Evolutionary conservation across 73 alveolate species (phyloP), one percentile per base, ranked within the genome.

Genomic region (Paramecium tetraurelia): DNA sequence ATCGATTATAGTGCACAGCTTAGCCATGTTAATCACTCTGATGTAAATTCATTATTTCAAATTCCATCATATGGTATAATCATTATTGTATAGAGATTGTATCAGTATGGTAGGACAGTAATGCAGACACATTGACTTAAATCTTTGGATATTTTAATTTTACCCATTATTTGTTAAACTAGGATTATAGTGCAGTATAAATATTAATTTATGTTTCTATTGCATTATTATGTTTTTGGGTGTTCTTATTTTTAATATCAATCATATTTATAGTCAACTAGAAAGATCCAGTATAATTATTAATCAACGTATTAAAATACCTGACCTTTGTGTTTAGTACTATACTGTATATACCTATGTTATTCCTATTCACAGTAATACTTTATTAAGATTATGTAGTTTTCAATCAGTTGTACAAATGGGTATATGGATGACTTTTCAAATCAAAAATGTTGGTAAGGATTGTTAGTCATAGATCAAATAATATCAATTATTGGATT

Each of bases 371-470:
- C 9, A 48, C 75, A 24, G 90, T 80, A 80, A 44, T 18, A 8
- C 4, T 46, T 24, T 21, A 38, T 44, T 6, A 22, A 38, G 14
- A 53, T 18, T 4, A 46, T 20, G 4, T 80, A 80, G 90, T 27
- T 80, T 14, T 76, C 90, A 10, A 38, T 44, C 9, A 48, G 57
- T 48, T 80, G 90, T 35, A 80, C 90, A 38, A 11, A 80, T 80
- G 90, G 90, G 9, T 20, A 40, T 7, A 31, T 80, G 70, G 57
- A 33, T 46, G 4, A 11, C 29, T 80, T 24, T 44, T 35, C 41
- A 80, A 41, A 80, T 10, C n/a, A 80, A 22, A 44, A 80, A 80
- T 80, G 90, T 46, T 80, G 90, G 90, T 20, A 21, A 22, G 90
- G 90, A 3, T 46, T 80, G 14, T 24, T 24, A 24, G 72, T 80